Base-by-base conservation (phyloP, 2,329 filamentous ascomycete species). In the Pseudogymnoascus sp. region DNA sequence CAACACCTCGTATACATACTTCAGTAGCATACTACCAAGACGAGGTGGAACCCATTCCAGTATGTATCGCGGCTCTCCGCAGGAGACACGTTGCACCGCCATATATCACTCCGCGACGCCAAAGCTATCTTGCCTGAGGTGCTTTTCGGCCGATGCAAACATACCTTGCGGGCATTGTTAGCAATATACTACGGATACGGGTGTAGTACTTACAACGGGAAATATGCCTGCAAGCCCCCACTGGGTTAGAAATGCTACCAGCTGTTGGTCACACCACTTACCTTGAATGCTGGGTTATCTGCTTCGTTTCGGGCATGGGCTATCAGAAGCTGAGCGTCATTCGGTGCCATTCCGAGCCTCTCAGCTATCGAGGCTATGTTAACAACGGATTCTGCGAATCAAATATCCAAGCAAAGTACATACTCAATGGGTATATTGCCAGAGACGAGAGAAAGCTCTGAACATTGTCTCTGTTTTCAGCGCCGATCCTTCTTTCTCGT, bases 111-210 rank as follows among this genome's bases (percentile, higher is more conserved):
- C 18, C 25, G 5, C 43, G 43, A 30, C 14, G 25, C 43, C 43
- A 5, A 50, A 50, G 43, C 43, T 50, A 50, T 50, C 43, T 30
- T 16, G 43, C 30, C n/a, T 66, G 64, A 11, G 72, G 75, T 61
- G 81, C 79, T 65, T 86, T 87, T 64, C 78, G 78, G 58, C 84
- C 84, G 66, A 86, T 85, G 65, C 82, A 86, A 37, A 86, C 80
- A 69, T 86, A 85, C 65, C 83, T 85, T 35, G 30, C n/a, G 9
- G 20, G 41, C 3, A 41, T 63, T 36, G 58, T 39, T 18, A 62
- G 43, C 30, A 16, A 63, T 62, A 65, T 61, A 16, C 25, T 37
- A 60, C 59, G 54, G 11, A 22, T 11, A 12, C 20, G 58, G 67
- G 60, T 66, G 9, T 18, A 39, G 12, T 20, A 77, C 81, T 78